Base-by-base conservation (phyloP, 257 asterid species). In the Rehmannia glutinosa region DNA sequence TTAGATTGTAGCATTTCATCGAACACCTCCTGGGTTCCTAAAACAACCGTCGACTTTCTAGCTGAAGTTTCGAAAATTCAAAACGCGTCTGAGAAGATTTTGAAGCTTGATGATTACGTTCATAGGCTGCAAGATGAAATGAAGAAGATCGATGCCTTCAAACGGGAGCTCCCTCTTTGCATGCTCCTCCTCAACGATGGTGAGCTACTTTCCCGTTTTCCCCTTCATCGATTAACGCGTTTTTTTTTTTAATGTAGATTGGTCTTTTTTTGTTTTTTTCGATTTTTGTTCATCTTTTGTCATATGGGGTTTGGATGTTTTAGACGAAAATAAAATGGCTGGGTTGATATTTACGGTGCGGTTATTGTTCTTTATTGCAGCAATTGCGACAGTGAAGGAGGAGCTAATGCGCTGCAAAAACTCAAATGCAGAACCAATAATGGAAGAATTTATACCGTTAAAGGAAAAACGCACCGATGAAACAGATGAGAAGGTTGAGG, bases 141-240 rank as follows among this genome's bases (percentile, higher is more conserved):
- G 95, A 86, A 83, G 83, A 92, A 92, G 86, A 89, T 92, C 75
- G 94, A 80, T 28, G 95, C 82, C 0, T 89, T 92, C 72, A 89
- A 85, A 45, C 83, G 94, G 24, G 96, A 92, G 75, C 92, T 92
- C 5, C 96, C 98, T 42, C 83, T 89, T 16, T 81, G 80, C 71
- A 82, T 85, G 78, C 68, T 82, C 66, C 89, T 91, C 6, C 80
- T 91, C 27, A 70, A 62, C 32, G 96, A 91, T 21, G 95, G 97
- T 88, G 4, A 12, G 81, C 63, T 20, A 6, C 49, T 17, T 35
- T 59, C 1, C 20, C 6, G 8, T 32, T 61, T 25, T 56, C 10
- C 24, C 47, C 62, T 52, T 20, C 9, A 27, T 13, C 43, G 12
- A 17, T n/a, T n/a, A 32, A 32, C 8, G 4, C 6, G 3, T 36